A percentile compares a stretch with the other conserved stretches of the same genome.
phyloP scores from a whole-genome alignment of 2,329 filamentous ascomycete genomes.

The Trichoderma oligosporum region DNA sequence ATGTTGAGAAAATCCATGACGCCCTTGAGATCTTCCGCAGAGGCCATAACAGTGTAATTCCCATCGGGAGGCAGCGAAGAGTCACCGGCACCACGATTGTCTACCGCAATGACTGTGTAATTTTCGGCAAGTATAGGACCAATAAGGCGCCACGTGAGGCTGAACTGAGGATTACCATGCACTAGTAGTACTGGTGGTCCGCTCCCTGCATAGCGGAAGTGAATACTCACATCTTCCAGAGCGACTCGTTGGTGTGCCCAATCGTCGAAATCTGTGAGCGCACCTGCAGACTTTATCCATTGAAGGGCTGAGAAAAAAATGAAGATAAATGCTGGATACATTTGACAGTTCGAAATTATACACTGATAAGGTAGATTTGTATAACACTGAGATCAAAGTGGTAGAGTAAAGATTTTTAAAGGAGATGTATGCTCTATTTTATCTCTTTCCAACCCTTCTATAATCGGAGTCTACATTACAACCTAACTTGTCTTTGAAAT shows the following conservation, averaged over 20 bases:
- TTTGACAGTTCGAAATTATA: too few relatives aligned
- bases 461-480: too few relatives aligned
- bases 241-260: slow-evolving; percentile 38
- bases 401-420: too few relatives aligned
- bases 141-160: slow-evolving; percentile 37
- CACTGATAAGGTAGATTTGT: too few relatives aligned
- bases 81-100: slow-evolving; percentile 41
- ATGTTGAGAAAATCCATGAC: slow-evolving; percentile 43
- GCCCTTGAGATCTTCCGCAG: slow-evolving; percentile 37
- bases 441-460: too few relatives aligned
- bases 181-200: slow-evolving; percentile 40
- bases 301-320: neutral
- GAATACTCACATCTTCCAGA: slow-evolving; percentile 39
- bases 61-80: slow-evolving; percentile 37
- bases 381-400: too few relatives aligned
- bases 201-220: slow-evolving; percentile 40
- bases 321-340: neutral
- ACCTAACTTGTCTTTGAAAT: too few relatives aligned
- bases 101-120: slow-evolving; percentile 43
- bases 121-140: slow-evolving; percentile 40
- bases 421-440: too few relatives aligned
- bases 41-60: slow-evolving; percentile 40
- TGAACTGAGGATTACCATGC: slow-evolving; percentile 41
- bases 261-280: slow-evolving; percentile 29
- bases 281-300: neutral